Percentiles rank a stretch among this genome's conserved stretches.
Evolutionary conservation across 2,329 filamentous ascomycete species (phyloP).

Genomic region (Lachnellula arida): DNA sequence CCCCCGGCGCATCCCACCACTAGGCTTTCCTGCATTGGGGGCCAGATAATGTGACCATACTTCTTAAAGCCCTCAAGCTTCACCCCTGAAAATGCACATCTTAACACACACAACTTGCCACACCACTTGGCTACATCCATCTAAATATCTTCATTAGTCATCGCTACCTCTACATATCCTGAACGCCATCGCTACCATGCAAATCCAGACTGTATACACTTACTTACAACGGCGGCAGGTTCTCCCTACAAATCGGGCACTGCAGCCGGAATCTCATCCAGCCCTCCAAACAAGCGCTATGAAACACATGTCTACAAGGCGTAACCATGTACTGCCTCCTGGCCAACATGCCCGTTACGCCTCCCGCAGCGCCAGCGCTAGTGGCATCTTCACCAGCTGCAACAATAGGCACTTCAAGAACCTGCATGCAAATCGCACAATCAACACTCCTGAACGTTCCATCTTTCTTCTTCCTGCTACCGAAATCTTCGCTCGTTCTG

Average conservation of each 20-base stretch:
- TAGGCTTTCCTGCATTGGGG: too few species aligned
- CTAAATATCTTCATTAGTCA: neutral
- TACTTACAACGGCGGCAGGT: conserved; percentile 71
- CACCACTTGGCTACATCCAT: neutral
- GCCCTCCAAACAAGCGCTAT: conserved; percentile 83
- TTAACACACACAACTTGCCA: too few species aligned
- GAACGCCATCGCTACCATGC: conserved; percentile 1
- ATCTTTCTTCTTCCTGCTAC: conserved; percentile 43
- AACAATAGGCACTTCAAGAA: conserved; percentile 83
- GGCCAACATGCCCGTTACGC: conserved; percentile 66
- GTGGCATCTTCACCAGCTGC: conserved; percentile 50
- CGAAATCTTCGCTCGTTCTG: conserved; percentile 19
- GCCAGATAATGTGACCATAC: too few species aligned
- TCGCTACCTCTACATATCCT: neutral
- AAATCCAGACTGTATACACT: neutral
- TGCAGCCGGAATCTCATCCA: conserved; percentile 94
- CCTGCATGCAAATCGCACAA: conserved; percentile 92
- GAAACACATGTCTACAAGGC: conserved; percentile 93
- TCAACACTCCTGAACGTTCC: conserved; percentile 58
- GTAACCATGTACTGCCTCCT: conserved; percentile 93
- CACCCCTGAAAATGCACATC: too few species aligned
- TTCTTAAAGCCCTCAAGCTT: too few species aligned
- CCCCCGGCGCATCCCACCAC: too few species aligned
- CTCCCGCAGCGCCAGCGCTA: conserved; percentile 33
- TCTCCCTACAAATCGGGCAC: conserved; percentile 92